Evolutionary conservation across 108 stramenopile species (phyloP), one percentile per base, ranked within the genome.

Genomic region (Nitzschia palea): DNA sequence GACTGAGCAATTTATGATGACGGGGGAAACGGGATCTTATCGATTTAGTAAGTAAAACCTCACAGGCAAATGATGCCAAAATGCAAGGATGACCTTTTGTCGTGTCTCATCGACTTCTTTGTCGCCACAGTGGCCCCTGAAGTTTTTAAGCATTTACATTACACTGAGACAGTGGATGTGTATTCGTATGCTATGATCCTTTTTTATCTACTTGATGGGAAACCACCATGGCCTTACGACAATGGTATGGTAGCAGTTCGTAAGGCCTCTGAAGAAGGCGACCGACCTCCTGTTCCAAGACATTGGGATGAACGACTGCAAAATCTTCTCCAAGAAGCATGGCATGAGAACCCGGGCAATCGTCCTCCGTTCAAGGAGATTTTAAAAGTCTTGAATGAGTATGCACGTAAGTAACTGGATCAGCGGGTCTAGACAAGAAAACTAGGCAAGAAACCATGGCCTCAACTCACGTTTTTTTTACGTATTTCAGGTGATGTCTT

Each of bases 161-260:
- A 97, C 73, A 87, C 87, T 36, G 92, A 95, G 76, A 85, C 86
- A 10, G 94, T 97, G 23, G 96, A 97, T 70, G 79, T 97, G 0
- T 97, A 97, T 65, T 87, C 87, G 12, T 96, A 82, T 57, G 87
- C 88, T 26, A 93, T 96, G 90, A 93, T 96, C 44, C 77, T 94
- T 32, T 94, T 88, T 67, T 88, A 89, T 57, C 75, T 94, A 43
- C 74, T 92, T 0, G 76, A 76, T 26, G 87, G 90, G 18, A 71
- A 58, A 30, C 82, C 91, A 26, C 95, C 95, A 35, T 96, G 91
- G 91, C 72, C 84, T 8, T 71, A 61, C 40, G 53, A 78, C 33
- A 86, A 82, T 26, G 95, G 91, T 35, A 36, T 90, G 17, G 74
- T 80, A 50, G 91, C 91, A 3, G 91, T 84, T 0, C 73, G 54